Evolutionary conservation across 2,329 filamentous ascomycete species (phyloP).

Genomic region (Pestalotiopsis sp.): DNA sequence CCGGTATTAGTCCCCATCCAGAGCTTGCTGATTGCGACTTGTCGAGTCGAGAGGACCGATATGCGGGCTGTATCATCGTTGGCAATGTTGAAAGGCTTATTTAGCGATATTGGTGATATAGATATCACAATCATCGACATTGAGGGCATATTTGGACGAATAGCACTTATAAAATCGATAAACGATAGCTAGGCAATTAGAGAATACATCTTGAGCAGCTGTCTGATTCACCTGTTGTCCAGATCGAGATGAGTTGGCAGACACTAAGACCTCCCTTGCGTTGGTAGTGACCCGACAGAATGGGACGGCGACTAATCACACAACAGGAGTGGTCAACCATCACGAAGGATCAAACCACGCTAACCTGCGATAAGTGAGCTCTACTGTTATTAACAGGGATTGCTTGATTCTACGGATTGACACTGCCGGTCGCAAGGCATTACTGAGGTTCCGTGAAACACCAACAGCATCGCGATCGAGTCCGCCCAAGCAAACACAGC

Average conservation of each 20-base stretch:
- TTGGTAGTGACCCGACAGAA: not conserved
- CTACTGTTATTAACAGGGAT: not conserved
- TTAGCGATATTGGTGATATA: too few relatives aligned
- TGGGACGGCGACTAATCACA: slow-evolving; percentile 10
- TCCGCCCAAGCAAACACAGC: too few relatives aligned
- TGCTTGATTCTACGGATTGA: not conserved
- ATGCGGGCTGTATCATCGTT: too few relatives aligned
- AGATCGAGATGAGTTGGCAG: not conserved
- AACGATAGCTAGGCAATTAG: not conserved
- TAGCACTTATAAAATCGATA: too few relatives aligned
- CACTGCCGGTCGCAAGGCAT: not conserved
- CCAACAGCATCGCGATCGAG: too few relatives aligned
- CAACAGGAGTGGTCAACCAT: not conserved
- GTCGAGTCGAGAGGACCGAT: too few relatives aligned
- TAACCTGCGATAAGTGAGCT: not conserved
- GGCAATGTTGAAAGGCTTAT: too few relatives aligned
- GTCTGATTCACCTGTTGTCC: not conserved
- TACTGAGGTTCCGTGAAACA: not conserved
- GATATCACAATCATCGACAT: too few relatives aligned
- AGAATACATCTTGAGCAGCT: not conserved
- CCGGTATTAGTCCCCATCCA: not conserved
- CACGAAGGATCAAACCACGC: slow-evolving; percentile 2
- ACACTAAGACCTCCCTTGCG: not conserved
- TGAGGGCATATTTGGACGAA: too few relatives aligned
- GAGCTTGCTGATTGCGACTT: too few relatives aligned